Base-by-base conservation (phyloP, 2,329 filamentous ascomycete genomes). In the Ophiostoma quercus region DNA sequence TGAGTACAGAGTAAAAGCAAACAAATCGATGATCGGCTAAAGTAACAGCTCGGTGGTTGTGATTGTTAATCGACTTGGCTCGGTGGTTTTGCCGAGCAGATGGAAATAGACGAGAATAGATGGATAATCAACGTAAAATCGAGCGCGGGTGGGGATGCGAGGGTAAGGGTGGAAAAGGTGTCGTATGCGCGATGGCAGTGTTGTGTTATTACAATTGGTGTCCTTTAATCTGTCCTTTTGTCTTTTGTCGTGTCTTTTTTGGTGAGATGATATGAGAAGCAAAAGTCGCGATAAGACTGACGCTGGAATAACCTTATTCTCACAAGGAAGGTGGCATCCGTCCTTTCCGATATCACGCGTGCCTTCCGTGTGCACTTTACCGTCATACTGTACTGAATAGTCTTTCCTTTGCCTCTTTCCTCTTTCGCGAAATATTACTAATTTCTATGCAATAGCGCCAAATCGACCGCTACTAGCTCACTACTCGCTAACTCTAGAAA, bases 141-240 rank as follows among this genome's bases (percentile, higher is more conserved):
- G 51, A 22, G 51, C 51, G n/a, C 51, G 51, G n/a, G 51, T 57
- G 51, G 51, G 9, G 51, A 57, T 22, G 51, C 5, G 43, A 19
- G 16, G 43, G 51, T 57, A 57, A 22, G 8, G 19, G 51, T 57
- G 22, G 51, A 57, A 25, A 25, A 25, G 51, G 11, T 12, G 51
- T 57, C 51, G 51, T 57, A 57, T 57, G n/a, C 51, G 22, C 51
- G 51, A 54, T 54, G 51, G n/a, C 34, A 34, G 34, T 34, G 34
- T 34, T 8, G 34, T 34, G 34, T 34, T 34, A 11, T 57, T 57
- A 7, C 9, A 25, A 57, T 25, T 9, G 11, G 39, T 41, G 39
- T 41, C 39, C 39, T 41, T 4, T 37, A 9, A 54, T 25, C 51
- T 54, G 51, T 54, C 51, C 51, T 57, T 22, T 51, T 25, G 51